Evolutionary conservation across 1,284 basidiomycete genomes (phyloP).

Genomic region (Golubevia sp.): DNA sequence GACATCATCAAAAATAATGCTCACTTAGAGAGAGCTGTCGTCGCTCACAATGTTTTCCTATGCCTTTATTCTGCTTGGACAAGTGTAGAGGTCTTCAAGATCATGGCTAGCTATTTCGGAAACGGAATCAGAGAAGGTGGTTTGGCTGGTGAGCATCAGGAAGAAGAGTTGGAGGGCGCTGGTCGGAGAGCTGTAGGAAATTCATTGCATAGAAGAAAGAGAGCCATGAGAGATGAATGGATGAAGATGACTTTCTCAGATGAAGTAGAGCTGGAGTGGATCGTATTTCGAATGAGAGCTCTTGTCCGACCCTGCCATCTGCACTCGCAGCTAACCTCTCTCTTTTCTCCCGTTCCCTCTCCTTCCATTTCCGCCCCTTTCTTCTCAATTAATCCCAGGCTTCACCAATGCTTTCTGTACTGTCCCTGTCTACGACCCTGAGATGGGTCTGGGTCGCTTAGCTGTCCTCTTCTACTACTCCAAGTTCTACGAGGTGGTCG

Average conservation of each 20-base stretch:
- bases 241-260: no score
- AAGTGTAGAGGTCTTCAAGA: constrained; percentile 22
- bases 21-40: constrained; percentile 25
- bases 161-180: no score
- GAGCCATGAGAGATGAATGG: no score
- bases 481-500: constrained; percentile 55
- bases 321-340: no score
- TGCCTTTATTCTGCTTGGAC: constrained; percentile 40
- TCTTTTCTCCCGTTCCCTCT: no score
- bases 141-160: no score
- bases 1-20: constrained; percentile 32
- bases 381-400: constrained; percentile 16
- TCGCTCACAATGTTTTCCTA: constrained; percentile 38
- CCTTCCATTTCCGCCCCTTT: background rate
- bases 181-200: no score
- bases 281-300: no score
- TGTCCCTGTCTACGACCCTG: constrained; percentile 30
- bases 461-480: constrained; percentile 46
- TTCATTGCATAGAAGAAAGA: no score
- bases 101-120: constrained; percentile 21
- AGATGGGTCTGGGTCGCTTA: constrained; percentile 29
- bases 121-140: constrained; percentile 4
- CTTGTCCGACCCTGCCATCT: no score
- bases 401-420: constrained; percentile 37
- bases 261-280: no score